Conservation (phyloP, 345 rosid genomes). For the Acer campestre region DNA sequence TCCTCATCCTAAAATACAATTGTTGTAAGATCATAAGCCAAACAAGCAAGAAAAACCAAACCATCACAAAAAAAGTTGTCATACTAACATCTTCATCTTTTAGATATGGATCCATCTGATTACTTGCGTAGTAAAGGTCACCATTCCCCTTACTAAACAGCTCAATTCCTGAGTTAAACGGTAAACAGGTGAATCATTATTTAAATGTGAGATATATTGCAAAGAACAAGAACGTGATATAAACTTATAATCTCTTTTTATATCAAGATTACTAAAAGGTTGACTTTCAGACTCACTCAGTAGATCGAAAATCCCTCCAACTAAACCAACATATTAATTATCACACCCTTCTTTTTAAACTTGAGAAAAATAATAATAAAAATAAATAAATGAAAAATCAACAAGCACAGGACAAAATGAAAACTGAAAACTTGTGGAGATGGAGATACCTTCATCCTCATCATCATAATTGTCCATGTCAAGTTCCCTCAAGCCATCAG, state of each 20-base stretch:
- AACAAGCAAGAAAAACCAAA: background rate
- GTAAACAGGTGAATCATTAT: constrained; percentile 11
- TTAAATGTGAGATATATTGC: background rate
- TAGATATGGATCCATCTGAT: constrained; percentile 86
- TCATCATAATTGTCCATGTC: constrained; percentile 91
- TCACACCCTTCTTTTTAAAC: background rate
- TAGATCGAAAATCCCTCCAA: background rate
- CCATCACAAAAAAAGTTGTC: constrained; percentile 1
- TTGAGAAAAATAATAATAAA: background rate
- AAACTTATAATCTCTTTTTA: background rate
- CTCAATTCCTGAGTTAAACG: constrained; percentile 54
- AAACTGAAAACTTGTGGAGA: constrained; percentile 18
- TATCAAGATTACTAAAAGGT: background rate
- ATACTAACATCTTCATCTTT: constrained; percentile 62
- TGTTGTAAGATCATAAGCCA: constrained; percentile 21
- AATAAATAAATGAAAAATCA: background rate
- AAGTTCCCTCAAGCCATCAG: constrained; percentile 74
- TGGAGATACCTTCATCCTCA: constrained; percentile 70
- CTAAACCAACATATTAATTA: background rate
- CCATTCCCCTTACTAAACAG: constrained; percentile 74
- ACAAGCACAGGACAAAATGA: background rate
- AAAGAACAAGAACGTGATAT: background rate
- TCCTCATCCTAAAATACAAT: constrained; percentile 59
- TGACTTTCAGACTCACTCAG: background rate
- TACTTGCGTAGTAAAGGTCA: constrained; percentile 85